A percentile compares a stretch with the other conserved stretches of the same genome.
phyloP scores from a whole-genome alignment of 73 alveolate species.

The Uronychia binucleata region DNA sequence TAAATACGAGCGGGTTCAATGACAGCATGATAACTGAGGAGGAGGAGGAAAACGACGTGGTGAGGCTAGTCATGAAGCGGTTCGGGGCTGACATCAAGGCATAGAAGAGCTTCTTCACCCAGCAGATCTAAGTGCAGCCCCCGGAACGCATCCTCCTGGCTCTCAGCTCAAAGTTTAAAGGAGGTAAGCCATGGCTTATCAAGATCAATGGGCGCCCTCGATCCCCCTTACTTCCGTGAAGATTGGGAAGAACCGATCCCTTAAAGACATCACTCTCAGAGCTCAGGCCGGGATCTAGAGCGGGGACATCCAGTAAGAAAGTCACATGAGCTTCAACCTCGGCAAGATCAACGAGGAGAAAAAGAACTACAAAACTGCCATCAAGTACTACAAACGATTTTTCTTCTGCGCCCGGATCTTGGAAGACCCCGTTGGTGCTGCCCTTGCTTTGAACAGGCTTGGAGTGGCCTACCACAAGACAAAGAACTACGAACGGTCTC shows the following conservation, averaged over 20 bases:
- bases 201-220: background rate
- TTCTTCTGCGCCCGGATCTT: slow-evolving; percentile 96
- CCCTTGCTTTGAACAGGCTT: slow-evolving; percentile 96
- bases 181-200: background rate
- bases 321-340: slow-evolving; percentile 96
- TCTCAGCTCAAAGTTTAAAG: background rate
- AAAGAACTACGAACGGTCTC: slow-evolving; percentile 82
- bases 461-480: slow-evolving; percentile 94
- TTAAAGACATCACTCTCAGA: slow-evolving; percentile 94
- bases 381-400: slow-evolving; percentile 94
- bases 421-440: slow-evolving; percentile 98
- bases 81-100: slow-evolving; percentile 25
- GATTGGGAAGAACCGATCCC: slow-evolving; percentile 36
- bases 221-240: background rate
- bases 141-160: slow-evolving; percentile 88
- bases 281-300: slow-evolving; percentile 98
- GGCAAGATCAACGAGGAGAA: slow-evolving; percentile 96
- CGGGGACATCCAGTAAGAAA: slow-evolving; percentile 97
- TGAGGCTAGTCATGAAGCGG: slow-evolving; percentile 44
- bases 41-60: slow-evolving; percentile 44
- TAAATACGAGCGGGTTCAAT: too few relatives aligned
- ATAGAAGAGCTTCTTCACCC: slow-evolving; percentile 82
- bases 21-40: background rate
- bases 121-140: slow-evolving; percentile 96
- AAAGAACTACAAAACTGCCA: slow-evolving; percentile 79